These are phyloP conservation scores for Asterochloris sp. DNA, from an alignment of 139 green algal genomes.

Conservation along the genomic window DNA sequence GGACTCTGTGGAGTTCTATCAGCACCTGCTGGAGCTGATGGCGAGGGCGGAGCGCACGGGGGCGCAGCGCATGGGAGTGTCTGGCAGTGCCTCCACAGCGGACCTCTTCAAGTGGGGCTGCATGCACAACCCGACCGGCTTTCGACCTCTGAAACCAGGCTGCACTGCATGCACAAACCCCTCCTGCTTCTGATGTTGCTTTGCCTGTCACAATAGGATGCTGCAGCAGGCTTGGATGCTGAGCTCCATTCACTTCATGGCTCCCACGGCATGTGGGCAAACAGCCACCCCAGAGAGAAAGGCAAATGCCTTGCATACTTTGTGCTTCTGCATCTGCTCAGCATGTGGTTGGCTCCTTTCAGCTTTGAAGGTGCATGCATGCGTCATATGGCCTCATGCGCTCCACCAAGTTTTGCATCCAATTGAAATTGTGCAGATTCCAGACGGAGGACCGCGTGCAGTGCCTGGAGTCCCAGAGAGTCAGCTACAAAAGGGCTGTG, in stretches of 20 bases:
- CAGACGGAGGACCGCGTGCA: conserved; percentile 50
- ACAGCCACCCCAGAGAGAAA: background rate
- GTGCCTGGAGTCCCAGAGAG: conserved; percentile 47
- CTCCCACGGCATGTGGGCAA: no score
- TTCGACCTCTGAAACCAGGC: background rate
- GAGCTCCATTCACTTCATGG: background rate
- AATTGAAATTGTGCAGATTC: background rate
- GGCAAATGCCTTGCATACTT: no score
- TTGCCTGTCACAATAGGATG: no score
- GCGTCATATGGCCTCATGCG: no score
- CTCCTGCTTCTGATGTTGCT: no score
- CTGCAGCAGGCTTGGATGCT: background rate
- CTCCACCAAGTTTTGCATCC: background rate
- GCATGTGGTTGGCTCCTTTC: no score
- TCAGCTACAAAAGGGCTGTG: conserved; percentile 55
- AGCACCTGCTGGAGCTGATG: conserved; percentile 81
- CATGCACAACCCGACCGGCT: no score
- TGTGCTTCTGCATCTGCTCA: no score
- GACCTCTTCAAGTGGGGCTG: conserved; percentile 37
- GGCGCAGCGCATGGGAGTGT: conserved; percentile 28
- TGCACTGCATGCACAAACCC: no score
- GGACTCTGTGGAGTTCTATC: conserved; percentile 92
- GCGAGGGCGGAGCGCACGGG: conserved; percentile 37
- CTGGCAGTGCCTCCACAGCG: background rate
- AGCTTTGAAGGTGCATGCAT: no score